A percentile compares a stretch with the other conserved stretches of the same genome.
Evolutionary conservation across 1,139 yeast genomes (phyloP).

Genomic region (Zygoascus sp.): DNA sequence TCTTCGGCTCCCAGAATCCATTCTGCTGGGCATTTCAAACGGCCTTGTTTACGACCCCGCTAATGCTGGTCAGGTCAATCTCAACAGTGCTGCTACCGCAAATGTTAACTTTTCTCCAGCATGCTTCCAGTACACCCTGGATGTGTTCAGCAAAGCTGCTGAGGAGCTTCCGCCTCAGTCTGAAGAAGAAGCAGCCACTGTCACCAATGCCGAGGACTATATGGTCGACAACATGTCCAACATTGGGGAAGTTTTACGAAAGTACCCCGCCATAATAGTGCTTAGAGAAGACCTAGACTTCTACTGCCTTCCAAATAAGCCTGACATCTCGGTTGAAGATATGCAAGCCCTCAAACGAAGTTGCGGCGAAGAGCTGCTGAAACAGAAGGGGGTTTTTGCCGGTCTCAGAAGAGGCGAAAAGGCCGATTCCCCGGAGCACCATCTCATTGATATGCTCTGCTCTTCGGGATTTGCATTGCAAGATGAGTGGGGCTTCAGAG

Average conservation of each 20-base stretch:
- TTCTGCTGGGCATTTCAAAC: slow-evolving; percentile 77
- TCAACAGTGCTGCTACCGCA: slow-evolving; percentile 17
- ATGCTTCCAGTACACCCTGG: slow-evolving; percentile 79
- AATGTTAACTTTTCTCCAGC: slow-evolving; percentile 67
- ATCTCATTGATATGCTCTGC: slow-evolving; percentile 90
- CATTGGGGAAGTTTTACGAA: slow-evolving; percentile 54
- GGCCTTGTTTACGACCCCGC: slow-evolving; percentile 76
- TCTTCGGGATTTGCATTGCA: slow-evolving; percentile 72
- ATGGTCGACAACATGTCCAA: slow-evolving; percentile 18
- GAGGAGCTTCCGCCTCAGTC: slow-evolving; percentile 23
- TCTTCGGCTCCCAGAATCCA: slow-evolving; percentile 86
- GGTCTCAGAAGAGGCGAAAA: slow-evolving; percentile 50
- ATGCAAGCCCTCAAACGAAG: slow-evolving; percentile 63
- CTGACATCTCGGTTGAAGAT: slow-evolving; percentile 26
- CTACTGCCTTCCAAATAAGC: slow-evolving; percentile 65
- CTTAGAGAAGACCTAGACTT: slow-evolving; percentile 91
- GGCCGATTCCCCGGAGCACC: slow-evolving; percentile 89
- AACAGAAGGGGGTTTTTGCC: slow-evolving; percentile 61
- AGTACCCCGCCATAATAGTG: slow-evolving; percentile 88
- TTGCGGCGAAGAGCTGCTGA: slow-evolving; percentile 61
- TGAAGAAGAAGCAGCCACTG: slow-evolving; percentile 10
- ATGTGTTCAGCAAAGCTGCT: slow-evolving; percentile 51
- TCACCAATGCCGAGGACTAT: not conserved
- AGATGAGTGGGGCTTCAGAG: slow-evolving; percentile 84
- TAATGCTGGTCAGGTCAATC: slow-evolving; percentile 46